phyloP scores from a whole-genome alignment of 1,284 basidiomycete species.

The Ustilago sp. region DNA sequence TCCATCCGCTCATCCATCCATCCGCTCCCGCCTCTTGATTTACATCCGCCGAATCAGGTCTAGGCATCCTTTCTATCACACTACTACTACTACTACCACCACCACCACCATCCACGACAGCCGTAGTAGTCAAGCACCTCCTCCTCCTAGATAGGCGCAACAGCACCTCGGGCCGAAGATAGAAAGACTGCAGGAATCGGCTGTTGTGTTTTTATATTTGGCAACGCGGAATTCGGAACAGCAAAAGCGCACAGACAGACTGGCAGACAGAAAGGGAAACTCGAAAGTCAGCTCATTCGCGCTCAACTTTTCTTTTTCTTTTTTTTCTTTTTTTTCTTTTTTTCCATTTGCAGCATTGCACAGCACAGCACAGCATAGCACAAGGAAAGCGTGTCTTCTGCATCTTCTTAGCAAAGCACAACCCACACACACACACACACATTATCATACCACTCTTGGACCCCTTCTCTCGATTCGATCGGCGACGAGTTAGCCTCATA shows the following conservation, averaged over 20 bases:
- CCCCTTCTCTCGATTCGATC: not conserved
- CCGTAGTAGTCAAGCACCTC: not conserved
- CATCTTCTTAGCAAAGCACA: slow-evolving; percentile 26
- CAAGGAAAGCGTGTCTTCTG: not conserved
- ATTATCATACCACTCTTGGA: slow-evolving; percentile 6
- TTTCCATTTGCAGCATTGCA: not conserved
- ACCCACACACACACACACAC: slow-evolving; percentile 5
- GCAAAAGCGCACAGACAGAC: not conserved
- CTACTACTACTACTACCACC: not conserved
- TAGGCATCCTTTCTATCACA: not conserved
- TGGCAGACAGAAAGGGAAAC: not conserved
- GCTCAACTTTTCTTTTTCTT: not conserved
- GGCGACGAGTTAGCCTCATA: not conserved
- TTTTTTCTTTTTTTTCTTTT: too few relatives aligned
- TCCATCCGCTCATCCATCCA: slow-evolving; percentile 16
- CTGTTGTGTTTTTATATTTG: slow-evolving; percentile 9
- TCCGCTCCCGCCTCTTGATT: slow-evolving; percentile 1
- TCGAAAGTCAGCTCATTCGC: slow-evolving; percentile 38
- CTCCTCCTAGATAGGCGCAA: not conserved
- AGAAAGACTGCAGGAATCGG: not conserved
- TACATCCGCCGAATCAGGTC: not conserved
- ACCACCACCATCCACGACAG: slow-evolving; percentile 1
- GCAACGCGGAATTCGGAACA: slow-evolving; percentile 38
- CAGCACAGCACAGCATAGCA: not conserved
- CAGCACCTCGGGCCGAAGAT: slow-evolving; percentile 14